Base-by-base conservation (phyloP, 2,329 filamentous ascomycete genomes). In the Diaporthe sp. region DNA sequence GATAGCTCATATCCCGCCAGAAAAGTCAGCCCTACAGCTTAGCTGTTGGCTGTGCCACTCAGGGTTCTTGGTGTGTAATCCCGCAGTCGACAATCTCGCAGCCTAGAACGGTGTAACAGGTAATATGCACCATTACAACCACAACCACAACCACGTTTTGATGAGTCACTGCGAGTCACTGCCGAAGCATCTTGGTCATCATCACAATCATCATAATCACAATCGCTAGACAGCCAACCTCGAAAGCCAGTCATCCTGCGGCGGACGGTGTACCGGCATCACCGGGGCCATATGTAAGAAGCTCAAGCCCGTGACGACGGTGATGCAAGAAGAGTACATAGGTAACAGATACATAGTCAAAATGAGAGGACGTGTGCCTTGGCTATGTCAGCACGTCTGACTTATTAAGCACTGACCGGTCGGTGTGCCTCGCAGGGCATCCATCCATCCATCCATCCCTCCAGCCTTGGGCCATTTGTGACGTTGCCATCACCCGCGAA, bases 331-430 rank as follows among this genome's bases (percentile, higher is more conserved):
- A 55, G 33, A 50, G 25, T 2, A 8, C n/a, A n/a, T 42, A 33
- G 25, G 19, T 33, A 17, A 17, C 52, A 40, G 9, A 33, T 40
- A 28, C 57, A 40, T 10, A 13, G 13, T n/a, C 57, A 12, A 19
- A 22, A 38, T 28, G 66, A 42, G 25, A 45, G 22, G 40, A 30
- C n/a, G 55, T 13, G 69, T 52, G n/a, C 69, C 30, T 40, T 58
- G 69, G 69, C 55, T 61, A 47, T 71, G 69, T 71, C 57, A 61
- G 55, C 69, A 28, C 55, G 57, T 71, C 69, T 61, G 42, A 61
- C 69, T 61, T 61, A 61, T 61, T 54, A n/a, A 71, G 69, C 69
- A 52, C 30, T 75, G 50, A 73, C 70, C 70, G 70, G 70, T 73
- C 61, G 54, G 61, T 52, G 15, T 5, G 45, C 22, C n/a, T 52